Conservation (phyloP, 192 early-diverging fungal genomes). For the Phlyctochytrium bullatum region DNA sequence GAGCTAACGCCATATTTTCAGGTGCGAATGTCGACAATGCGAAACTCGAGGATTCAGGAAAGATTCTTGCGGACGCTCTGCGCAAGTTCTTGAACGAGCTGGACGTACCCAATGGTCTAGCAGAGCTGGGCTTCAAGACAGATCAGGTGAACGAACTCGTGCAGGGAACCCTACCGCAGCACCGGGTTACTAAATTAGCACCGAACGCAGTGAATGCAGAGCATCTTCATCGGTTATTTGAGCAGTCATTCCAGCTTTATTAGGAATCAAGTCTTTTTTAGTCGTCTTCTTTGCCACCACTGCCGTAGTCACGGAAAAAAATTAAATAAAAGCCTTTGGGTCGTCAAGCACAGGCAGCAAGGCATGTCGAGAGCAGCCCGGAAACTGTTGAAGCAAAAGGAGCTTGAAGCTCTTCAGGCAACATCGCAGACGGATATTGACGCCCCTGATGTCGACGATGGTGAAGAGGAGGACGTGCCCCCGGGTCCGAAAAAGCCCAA, state of each 20-base stretch:
- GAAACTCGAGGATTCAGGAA: slow-evolving; percentile 69
- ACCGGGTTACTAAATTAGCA: slow-evolving; percentile 89
- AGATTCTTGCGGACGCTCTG: slow-evolving; percentile 71
- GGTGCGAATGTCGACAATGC: slow-evolving; percentile 65
- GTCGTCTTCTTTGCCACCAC: no score
- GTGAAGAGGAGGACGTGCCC: slow-evolving; percentile 31
- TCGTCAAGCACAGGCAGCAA: no score
- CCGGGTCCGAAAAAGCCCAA: slow-evolving; percentile 33
- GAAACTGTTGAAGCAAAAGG: slow-evolving; percentile 12
- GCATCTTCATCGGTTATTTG: slow-evolving; percentile 64
- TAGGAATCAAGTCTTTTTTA: slow-evolving; percentile 10
- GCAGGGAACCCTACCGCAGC: slow-evolving; percentile 83
- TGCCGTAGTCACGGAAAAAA: no score
- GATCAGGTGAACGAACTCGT: slow-evolving; percentile 71
- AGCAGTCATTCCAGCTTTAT: slow-evolving; percentile 44
- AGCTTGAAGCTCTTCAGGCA: neutral
- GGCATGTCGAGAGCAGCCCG: slow-evolving; percentile 26
- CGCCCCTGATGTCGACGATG: slow-evolving; percentile 28
- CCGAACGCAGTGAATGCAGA: slow-evolving; percentile 64
- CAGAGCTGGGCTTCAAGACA: slow-evolving; percentile 70
- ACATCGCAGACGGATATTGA: neutral
- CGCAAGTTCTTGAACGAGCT: slow-evolving; percentile 71
- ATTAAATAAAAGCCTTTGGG: no score
- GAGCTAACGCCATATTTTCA: neutral
- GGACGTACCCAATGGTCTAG: slow-evolving; percentile 80